A percentile compares a stretch with the other conserved stretches of the same genome.
These are phyloP conservation scores for Fusarium ambrosium DNA, from an alignment of 2,329 filamentous ascomycete species.

Conservation along the genomic window DNA sequence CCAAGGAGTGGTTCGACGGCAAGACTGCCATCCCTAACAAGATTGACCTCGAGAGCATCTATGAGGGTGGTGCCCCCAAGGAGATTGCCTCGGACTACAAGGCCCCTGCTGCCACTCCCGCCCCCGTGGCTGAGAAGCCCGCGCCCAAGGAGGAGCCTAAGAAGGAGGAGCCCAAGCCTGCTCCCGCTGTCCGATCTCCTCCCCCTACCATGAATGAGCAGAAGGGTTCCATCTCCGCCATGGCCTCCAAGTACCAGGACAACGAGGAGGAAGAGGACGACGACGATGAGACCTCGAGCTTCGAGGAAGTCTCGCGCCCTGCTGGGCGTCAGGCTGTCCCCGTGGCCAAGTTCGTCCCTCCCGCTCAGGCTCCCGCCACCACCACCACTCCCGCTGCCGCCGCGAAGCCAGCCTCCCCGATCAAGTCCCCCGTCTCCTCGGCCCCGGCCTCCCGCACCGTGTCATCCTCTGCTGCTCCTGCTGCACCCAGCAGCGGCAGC, in stretches of 20 bases:
- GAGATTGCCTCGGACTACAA: conserved; percentile 81
- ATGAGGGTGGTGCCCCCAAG: conserved; percentile 84
- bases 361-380: conserved; percentile 43
- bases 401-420: conserved; percentile 52
- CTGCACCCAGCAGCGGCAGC: conserved; percentile 42
- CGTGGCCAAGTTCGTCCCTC: conserved; percentile 59
- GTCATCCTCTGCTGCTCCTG: conserved; percentile 46
- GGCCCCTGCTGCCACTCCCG: conserved; percentile 62
- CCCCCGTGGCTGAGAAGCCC: conserved; percentile 57
- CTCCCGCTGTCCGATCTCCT: conserved; percentile 57
- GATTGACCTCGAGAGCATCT: conserved; percentile 93
- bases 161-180: conserved; percentile 69
- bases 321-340: conserved; percentile 68
- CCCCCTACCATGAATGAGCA: conserved; percentile 85
- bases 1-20: conserved; percentile 87
- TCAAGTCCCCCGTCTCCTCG: conserved; percentile 50
- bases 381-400: conserved; percentile 38
- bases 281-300: conserved; percentile 80
- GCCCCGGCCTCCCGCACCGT: conserved; percentile 45
- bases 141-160: conserved; percentile 60
- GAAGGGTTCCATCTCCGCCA: conserved; percentile 85
- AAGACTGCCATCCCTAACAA: conserved; percentile 89
- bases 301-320: conserved; percentile 87
- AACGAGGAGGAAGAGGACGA: conserved; percentile 72
- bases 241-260: conserved; percentile 90